phyloP scores from a whole-genome alignment of 1,139 yeast genomes.

The Protomyces lactucae-debilis region DNA sequence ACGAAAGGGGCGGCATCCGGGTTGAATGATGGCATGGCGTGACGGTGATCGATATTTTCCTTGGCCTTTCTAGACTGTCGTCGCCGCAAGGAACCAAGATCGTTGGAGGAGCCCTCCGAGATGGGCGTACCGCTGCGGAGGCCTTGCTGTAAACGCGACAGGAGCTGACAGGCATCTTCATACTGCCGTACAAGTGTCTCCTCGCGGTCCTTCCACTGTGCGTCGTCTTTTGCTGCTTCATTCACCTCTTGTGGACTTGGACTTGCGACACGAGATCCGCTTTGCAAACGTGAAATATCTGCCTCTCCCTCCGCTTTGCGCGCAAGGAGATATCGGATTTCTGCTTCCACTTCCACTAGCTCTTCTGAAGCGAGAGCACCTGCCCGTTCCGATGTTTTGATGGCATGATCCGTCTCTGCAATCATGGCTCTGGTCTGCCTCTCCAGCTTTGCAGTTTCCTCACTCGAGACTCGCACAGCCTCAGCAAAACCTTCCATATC shows the following conservation, averaged over 20 bases:
- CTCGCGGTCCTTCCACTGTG: constrained; percentile 18
- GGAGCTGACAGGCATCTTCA: constrained; percentile 10
- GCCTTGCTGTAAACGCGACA: background rate
- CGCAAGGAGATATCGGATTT: constrained; percentile 14
- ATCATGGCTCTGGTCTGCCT: background rate
- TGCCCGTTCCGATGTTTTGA: constrained; percentile 1
- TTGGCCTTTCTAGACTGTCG: constrained; percentile 1
- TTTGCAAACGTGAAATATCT: constrained; percentile 3
- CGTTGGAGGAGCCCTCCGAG: constrained; percentile 2
- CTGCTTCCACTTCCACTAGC: constrained; percentile 19
- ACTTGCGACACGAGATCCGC: constrained; percentile 7
- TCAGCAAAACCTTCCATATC: constrained; percentile 7
- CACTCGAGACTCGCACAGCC: background rate
- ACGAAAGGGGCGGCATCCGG: constrained; percentile 24
- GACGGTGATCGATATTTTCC: background rate
- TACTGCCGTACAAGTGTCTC: constrained; percentile 10
- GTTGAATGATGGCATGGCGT: constrained; percentile 12
- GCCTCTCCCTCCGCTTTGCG: constrained; percentile 21
- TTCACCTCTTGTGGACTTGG: constrained; percentile 12
- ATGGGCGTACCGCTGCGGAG: constrained; percentile 6
- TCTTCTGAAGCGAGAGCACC: constrained; percentile 15
- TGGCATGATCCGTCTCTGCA: constrained; percentile 7
- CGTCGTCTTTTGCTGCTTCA: constrained; percentile 7
- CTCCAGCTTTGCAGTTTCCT: constrained; percentile 2
- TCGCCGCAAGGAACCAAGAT: constrained; percentile 1